Conservation (phyloP, 2,329 filamentous ascomycete species). For the Fusarium sambucinum region DNA sequence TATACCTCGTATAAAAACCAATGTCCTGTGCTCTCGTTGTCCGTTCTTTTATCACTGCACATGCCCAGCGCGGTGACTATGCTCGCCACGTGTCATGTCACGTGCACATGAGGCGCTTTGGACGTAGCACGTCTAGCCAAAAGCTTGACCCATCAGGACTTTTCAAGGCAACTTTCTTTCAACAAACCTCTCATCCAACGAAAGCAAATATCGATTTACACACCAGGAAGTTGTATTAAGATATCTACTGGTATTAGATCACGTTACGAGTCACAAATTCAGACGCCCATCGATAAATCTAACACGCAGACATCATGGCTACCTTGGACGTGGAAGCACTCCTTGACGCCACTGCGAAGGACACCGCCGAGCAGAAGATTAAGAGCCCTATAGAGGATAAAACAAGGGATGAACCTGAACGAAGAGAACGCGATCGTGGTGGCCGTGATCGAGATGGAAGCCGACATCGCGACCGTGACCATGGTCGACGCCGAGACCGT, state of each 20-base stretch:
- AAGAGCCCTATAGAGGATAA: conserved; percentile 65
- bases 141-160: conserved; percentile 40
- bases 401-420: conserved; percentile 58
- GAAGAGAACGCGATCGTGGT: conserved; percentile 69
- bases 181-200: conserved; percentile 18
- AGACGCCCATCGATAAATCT: conserved; percentile 23
- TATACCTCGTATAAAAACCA: conserved; percentile 8
- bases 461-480: conserved; percentile 67
- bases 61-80: conserved; percentile 19
- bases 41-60: background rate
- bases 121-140: conserved; percentile 31
- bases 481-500: conserved; percentile 59
- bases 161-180: conserved; percentile 39
- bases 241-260: background rate
- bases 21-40: background rate
- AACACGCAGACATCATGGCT: conserved; percentile 56
- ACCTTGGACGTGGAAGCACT: conserved; percentile 86
- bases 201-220: conserved; percentile 27
- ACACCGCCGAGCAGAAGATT: conserved; percentile 62
- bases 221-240: conserved; percentile 17
- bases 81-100: conserved; percentile 41
- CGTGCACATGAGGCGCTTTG: conserved; percentile 25
- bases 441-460: conserved; percentile 67
- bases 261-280: conserved; percentile 17
- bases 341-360: conserved; percentile 84